A percentile compares a stretch with the other conserved stretches of the same genome.
Evolutionary conservation across 2,329 filamentous ascomycete genomes (phyloP).

Genomic region (Neospermospora avenae): DNA sequence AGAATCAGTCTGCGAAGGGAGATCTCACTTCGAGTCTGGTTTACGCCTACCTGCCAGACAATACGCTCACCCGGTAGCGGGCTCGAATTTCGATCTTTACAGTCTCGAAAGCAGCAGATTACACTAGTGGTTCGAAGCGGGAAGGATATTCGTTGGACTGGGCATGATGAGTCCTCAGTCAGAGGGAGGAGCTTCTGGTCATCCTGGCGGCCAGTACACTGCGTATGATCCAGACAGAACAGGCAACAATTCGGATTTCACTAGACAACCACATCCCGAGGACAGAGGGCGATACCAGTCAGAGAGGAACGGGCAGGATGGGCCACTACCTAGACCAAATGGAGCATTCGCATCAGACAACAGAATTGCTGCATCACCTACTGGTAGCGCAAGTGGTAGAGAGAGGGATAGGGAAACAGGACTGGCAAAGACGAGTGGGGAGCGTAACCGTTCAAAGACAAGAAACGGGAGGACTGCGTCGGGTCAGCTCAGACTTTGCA

Average conservation of each 20-base stretch:
- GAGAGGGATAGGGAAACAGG: slow-evolving; percentile 27
- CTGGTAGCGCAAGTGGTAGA: slow-evolving; percentile 29
- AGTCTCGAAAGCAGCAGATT: neutral
- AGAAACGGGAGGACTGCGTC: slow-evolving; percentile 54
- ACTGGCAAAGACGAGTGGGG: slow-evolving; percentile 41
- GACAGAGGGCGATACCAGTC: slow-evolving; percentile 26
- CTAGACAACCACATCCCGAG: slow-evolving; percentile 10
- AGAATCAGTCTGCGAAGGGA: slow-evolving; percentile 16
- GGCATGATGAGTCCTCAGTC: slow-evolving; percentile 37
- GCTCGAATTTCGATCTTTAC: neutral
- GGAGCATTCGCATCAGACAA: slow-evolving; percentile 30
- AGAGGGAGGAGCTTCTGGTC: slow-evolving; percentile 36
- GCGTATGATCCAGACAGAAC: slow-evolving; percentile 12
- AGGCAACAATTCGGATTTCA: neutral
- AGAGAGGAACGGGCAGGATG: slow-evolving; percentile 26
- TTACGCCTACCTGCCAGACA: slow-evolving; percentile 5
- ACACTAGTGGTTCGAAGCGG: neutral
- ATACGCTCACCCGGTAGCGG: slow-evolving; percentile 21
- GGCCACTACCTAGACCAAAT: slow-evolving; percentile 27
- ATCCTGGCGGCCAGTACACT: slow-evolving; percentile 17
- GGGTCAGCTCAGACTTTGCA: slow-evolving; percentile 65
- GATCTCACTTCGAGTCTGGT: slow-evolving; percentile 12
- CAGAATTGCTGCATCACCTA: slow-evolving; percentile 26
- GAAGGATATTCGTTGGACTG: neutral
- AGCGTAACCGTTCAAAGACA: slow-evolving; percentile 55